Percentiles rank a stretch among this genome's conserved stretches.
Conservation (phyloP, 2,329 filamentous ascomycete species). For the Aspergillus sojae region DNA sequence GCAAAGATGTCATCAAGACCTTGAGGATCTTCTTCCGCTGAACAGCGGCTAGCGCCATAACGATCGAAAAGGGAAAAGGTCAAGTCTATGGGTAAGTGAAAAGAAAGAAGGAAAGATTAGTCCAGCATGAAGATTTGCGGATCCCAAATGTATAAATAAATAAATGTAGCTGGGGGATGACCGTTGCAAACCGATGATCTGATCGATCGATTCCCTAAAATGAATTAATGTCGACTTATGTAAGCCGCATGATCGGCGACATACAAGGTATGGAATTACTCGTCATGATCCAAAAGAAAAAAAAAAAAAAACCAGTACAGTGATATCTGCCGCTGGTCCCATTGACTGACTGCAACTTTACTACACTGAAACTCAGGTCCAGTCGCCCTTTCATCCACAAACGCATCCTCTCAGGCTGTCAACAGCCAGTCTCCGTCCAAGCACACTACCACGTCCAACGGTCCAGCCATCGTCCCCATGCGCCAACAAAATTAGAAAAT, state of each 20-base stretch:
- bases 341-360: not conserved
- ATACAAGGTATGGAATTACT: not conserved
- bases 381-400: not conserved
- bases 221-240: no score
- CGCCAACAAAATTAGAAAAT: constrained; percentile 11
- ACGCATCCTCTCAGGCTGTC: not conserved
- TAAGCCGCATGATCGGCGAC: no score
- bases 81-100: not conserved
- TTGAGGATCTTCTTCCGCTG: constrained; percentile 78
- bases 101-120: constrained; percentile 1
- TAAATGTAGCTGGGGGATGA: no score
- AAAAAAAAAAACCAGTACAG: not conserved
- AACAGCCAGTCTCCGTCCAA: constrained; percentile 3
- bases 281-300: not conserved
- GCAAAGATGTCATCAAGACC: constrained; percentile 84
- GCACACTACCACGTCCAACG: not conserved
- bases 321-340: not conserved
- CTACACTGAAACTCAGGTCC: not conserved
- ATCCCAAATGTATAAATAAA: not conserved
- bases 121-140: not conserved
- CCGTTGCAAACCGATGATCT: no score
- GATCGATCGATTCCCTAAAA: no score
- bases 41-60: constrained; percentile 42
- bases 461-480: constrained; percentile 7
- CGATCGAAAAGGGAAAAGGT: not conserved